phyloP scores from a whole-genome alignment of 768 basidiomycete species.

The Rhodotorula babjevae region DNA sequence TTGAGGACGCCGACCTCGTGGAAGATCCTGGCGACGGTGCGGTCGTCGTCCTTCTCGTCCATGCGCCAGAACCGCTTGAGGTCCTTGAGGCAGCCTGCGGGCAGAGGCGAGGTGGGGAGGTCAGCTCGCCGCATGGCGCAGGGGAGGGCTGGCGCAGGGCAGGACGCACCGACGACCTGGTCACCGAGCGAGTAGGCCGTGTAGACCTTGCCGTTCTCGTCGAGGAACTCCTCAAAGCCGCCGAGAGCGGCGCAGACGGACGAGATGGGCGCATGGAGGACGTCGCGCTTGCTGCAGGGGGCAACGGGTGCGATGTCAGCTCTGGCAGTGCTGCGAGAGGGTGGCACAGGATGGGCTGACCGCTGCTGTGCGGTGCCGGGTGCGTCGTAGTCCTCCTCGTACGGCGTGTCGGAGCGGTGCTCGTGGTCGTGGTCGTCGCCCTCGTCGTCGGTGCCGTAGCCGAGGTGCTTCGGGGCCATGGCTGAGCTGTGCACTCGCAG shows the following conservation, averaged over 20 bases:
- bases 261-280: constrained; percentile 36
- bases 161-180: constrained; percentile 36
- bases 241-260: constrained; percentile 36
- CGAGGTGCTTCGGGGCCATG: constrained; percentile 15
- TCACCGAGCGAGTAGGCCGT: constrained; percentile 37
- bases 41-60: constrained; percentile 94
- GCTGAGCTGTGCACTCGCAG: not conserved
- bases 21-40: constrained; percentile 89
- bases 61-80: constrained; percentile 92
- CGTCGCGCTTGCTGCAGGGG: constrained; percentile 28
- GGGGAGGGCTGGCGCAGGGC: fast-evolving
- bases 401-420: not conserved
- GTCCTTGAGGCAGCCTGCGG: constrained; percentile 73
- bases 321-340: too few relatives aligned
- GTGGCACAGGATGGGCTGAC: not conserved
- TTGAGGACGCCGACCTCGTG: constrained; percentile 78
- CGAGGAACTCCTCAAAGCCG: constrained; percentile 38
- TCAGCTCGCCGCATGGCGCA: not conserved
- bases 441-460: constrained; percentile 30
- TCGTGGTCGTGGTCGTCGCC: constrained; percentile 1
- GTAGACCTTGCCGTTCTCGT: constrained; percentile 31
- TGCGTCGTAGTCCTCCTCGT: not conserved
- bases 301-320: not conserved
- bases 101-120: not conserved
- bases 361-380: constrained; percentile 21